Conservation (phyloP, 208 protist genomes). For the Acanthamoeba castellanii region DNA sequence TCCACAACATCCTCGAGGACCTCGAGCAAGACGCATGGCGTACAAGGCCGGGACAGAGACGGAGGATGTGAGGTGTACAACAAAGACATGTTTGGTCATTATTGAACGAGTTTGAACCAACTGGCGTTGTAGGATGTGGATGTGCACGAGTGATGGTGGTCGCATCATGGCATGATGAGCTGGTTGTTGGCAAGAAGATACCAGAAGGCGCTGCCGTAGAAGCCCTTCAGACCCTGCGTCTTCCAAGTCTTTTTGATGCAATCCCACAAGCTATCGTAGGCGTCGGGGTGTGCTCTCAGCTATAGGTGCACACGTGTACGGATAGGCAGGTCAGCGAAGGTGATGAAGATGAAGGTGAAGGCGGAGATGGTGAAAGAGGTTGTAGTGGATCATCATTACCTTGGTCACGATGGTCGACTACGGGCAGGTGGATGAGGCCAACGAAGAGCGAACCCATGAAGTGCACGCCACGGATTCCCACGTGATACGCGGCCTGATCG, state of each 20-base stretch:
- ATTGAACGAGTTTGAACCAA: no score
- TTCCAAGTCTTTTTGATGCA: constrained; percentile 24
- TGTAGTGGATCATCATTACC: neutral
- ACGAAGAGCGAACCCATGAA: neutral
- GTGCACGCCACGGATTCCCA: constrained; percentile 22
- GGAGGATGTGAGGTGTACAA: no score
- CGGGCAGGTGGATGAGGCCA: constrained; percentile 14
- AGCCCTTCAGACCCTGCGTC: constrained; percentile 18
- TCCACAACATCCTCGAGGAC: no score
- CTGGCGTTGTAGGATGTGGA: no score
- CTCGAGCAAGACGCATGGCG: no score
- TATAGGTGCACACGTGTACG: neutral
- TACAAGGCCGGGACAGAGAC: no score
- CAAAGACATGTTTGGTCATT: no score
- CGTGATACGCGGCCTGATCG: neutral
- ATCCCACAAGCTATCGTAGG: constrained; percentile 2
- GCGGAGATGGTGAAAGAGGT: neutral
- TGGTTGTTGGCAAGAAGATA: constrained; percentile 19
- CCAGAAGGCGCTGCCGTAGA: constrained; percentile 30
- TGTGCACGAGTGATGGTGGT: neutral
- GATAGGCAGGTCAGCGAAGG: neutral
- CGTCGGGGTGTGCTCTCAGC: constrained; percentile 7
- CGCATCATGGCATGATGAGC: constrained; percentile 16
- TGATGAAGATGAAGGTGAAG: neutral
- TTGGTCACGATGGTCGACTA: constrained; percentile 41